These are phyloP conservation scores for Hypomontagnella submonticulosa DNA, from an alignment of 495 filamentous ascomycete genomes.

Conservation along the genomic window DNA sequence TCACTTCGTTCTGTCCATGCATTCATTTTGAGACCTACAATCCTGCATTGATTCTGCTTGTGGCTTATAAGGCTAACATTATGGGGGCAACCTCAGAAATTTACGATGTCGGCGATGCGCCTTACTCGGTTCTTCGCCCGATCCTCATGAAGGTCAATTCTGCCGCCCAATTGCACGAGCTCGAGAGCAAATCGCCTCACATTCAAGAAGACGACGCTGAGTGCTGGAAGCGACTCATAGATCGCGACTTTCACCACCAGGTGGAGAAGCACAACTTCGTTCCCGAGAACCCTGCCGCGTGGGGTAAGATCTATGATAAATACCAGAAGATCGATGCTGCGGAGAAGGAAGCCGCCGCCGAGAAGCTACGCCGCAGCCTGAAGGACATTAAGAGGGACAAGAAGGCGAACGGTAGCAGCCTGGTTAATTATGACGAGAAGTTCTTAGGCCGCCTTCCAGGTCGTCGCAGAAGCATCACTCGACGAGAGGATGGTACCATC, in stretches of 20 bases:
- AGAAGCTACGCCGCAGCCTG: constrained; percentile 50
- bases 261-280: constrained; percentile 37
- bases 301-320: constrained; percentile 52
- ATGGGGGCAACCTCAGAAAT: constrained; percentile 29
- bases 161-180: constrained; percentile 48
- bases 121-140: constrained; percentile 25
- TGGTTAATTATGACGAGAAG: constrained; percentile 43
- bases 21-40: too few species aligned
- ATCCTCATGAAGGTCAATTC: constrained; percentile 49
- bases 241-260: constrained; percentile 46
- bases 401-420: constrained; percentile 42
- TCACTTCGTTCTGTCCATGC: too few species aligned
- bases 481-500: constrained; percentile 1
- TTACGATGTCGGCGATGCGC: constrained; percentile 33
- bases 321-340: constrained; percentile 57
- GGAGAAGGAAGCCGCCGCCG: constrained; percentile 59
- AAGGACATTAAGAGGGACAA: constrained; percentile 47
- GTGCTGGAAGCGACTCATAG: constrained; percentile 56
- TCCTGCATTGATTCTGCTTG: background rate
- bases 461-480: constrained; percentile 15
- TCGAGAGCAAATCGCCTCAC: constrained; percentile 52
- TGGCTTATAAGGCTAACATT: constrained; percentile 25
- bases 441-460: constrained; percentile 35
- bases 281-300: constrained; percentile 48
- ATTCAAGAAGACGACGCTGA: constrained; percentile 47